Base-by-base conservation (phyloP, 495 filamentous ascomycete species). In the Penicillium goetzii region DNA sequence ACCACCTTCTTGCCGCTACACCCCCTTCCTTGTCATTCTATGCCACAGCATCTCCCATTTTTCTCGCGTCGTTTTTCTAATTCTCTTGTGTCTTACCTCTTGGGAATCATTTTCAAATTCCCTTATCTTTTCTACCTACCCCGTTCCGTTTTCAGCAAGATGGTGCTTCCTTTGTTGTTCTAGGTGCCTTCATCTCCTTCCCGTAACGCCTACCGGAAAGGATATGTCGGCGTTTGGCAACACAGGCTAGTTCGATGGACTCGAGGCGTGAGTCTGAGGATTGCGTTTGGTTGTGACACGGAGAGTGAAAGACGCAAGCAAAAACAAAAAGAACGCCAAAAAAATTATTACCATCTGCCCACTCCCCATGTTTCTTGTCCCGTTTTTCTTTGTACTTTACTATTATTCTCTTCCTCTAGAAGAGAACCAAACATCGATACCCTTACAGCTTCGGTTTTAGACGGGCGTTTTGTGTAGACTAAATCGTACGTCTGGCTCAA, bases 341-440 rank as follows among this genome's bases (percentile, higher is more conserved):
- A 65, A 64, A 70, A 63, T 61, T 30, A 55, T 50, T 47, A 61
- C 50, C 53, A 54, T 43, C 47, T 36, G 28, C 19, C n/a, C 26
- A 21, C 3, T n/a, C 23, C 38, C 54, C 34, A 17, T 55, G 17
- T 55, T 71, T 65, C 56, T 59, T 53, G 30, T 57, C 60, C 56
- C 56, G 56, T 65, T 63, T 68, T 64, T 73, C 60, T 68, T 66
- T 69, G 64, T 75, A 72, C 68, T 71, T 67, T 68, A 69, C 45
- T 70, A 70, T 51, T 28, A 68, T 51, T 23, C 64, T 56, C 59
- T 65, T 65, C 54, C 57, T 38, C 52, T 64, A 59, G 50, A 66
- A 69, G 73, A 73, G 68, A 68, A 26, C 70, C 71, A 75, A 51
- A 75, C 71, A 78, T 78, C 75, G 75, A 79, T 77, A 79, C 76